These are phyloP conservation scores for Botrytis squamosa DNA, from an alignment of 2,329 filamentous ascomycete species.

Conservation along the genomic window DNA sequence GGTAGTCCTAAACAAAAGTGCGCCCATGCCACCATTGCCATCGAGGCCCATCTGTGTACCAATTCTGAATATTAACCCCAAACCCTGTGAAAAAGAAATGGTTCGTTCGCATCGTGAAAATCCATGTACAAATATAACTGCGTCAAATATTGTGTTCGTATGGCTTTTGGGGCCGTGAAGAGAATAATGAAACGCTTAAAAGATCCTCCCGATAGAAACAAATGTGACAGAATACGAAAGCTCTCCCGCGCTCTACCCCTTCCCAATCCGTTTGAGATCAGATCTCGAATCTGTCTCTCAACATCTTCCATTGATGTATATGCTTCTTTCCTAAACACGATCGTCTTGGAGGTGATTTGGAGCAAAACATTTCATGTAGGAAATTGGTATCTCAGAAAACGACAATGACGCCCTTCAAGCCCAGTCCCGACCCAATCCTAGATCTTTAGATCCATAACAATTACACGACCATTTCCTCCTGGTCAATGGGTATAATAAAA, in stretches of 20 bases:
- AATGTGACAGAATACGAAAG: neutral
- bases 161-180: slow-evolving; percentile 1
- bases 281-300: neutral
- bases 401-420: slow-evolving; percentile 19
- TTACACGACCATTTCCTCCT: slow-evolving; percentile 34
- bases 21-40: slow-evolving; percentile 14
- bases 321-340: neutral
- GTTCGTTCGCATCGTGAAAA: slow-evolving; percentile 9
- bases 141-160: slow-evolving; percentile 14
- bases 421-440: slow-evolving; percentile 14
- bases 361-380: slow-evolving; percentile 9
- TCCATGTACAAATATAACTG: slow-evolving; percentile 17
- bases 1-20: neutral
- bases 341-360: slow-evolving; percentile 7
- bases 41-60: slow-evolving; percentile 17
- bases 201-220: neutral
- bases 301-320: slow-evolving; percentile 1
- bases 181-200: neutral
- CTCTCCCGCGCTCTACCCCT: too few species aligned
- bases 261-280: neutral
- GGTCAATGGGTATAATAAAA: slow-evolving; percentile 33
- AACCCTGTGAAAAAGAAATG: neutral
- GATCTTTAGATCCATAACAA: slow-evolving; percentile 30
- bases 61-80: slow-evolving; percentile 1
- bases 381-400: slow-evolving; percentile 20